Base-by-base conservation (phyloP, 1,284 basidiomycete genomes). In the Sporisorium reilianum region DNA sequence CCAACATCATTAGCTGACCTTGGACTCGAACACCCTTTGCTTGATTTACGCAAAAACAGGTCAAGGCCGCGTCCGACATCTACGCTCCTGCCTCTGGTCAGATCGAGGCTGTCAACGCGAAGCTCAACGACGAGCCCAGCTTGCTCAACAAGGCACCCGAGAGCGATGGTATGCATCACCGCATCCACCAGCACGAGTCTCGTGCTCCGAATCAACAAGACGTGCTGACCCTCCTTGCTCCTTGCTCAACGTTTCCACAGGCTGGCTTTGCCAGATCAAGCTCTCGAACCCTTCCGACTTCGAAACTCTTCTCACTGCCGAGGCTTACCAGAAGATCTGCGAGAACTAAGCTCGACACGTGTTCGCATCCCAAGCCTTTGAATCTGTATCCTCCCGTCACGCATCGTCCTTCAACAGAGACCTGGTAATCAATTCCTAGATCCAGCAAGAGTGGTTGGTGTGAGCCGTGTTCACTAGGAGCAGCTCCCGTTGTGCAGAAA, bases 41-140 rank as follows among this genome's bases (percentile, higher is more conserved):
- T 40, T 41, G n/a, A 7, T 34, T 2, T 8, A 42, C 12, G 18
- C 5, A 16, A 8, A 11, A 5, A 36, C 55, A 75, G 71, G 77
- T 99, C 74, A 99, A 99, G 86, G 94, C 95, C 42, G 94, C 95
- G 34, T 97, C 95, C 8, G 95, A 97, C 85, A 96, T 97, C 84
- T 99, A 94, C 86, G 93, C 95, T 10, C 97, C 96, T 38, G 89
- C 98, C 44, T 93, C 93, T 6, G 97, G 96, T 12, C 88, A 88
- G 18, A 87, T 99, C 38, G 88, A 90, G 74, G 90, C 90, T 80
- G 90, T 97, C 80, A 99, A 99, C 86, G 87, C 90, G 68, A 86
- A 79, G 23, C 88, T 99, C 53, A 87, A 89, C 52, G 88, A 87
- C 42, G 87, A 92, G 82, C 94, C 95, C 5, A 89, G 90, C 38